These are phyloP conservation scores for Aureobasidium sp. DNA, from an alignment of 2,329 filamentous ascomycete genomes.

Conservation along the genomic window DNA sequence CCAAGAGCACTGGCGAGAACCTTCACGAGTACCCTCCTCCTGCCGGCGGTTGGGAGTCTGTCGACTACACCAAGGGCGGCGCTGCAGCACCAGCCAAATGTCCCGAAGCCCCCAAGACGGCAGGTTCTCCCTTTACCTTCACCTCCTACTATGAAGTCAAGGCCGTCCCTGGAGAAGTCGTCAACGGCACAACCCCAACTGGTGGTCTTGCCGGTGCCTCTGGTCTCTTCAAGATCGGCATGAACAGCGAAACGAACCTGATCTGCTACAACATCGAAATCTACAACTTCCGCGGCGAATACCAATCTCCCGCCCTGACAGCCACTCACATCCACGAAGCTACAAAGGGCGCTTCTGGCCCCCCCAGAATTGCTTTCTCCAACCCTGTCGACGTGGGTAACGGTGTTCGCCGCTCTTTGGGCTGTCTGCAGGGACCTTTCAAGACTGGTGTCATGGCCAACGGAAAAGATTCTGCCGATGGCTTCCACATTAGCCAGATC, in stretches of 20 bases:
- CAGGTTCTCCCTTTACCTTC: conserved; percentile 28
- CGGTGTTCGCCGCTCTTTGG: conserved; percentile 31
- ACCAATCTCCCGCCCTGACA: conserved; percentile 42
- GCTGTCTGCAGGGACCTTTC: conserved; percentile 39
- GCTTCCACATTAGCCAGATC: conserved; percentile 44
- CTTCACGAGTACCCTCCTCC: conserved; percentile 2
- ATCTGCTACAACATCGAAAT: conserved; percentile 47
- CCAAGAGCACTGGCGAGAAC: conserved; percentile 13
- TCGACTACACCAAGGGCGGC: conserved; percentile 5
- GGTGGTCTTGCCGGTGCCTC: conserved; percentile 38
- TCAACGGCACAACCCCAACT: conserved; percentile 23
- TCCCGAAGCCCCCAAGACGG: neutral
- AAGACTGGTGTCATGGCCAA: conserved; percentile 35
- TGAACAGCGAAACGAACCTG: conserved; percentile 40
- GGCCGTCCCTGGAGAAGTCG: conserved; percentile 44
- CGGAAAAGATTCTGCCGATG: conserved; percentile 38
- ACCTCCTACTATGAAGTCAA: conserved; percentile 42
- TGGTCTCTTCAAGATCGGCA: conserved; percentile 45
- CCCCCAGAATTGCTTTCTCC: conserved; percentile 46
- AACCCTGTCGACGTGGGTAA: conserved; percentile 38
- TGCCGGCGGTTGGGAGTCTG: conserved; percentile 10
- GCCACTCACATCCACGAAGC: conserved; percentile 51
- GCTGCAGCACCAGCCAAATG: neutral
- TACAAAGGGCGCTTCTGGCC: conserved; percentile 38
- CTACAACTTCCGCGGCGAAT: conserved; percentile 41